Evolutionary conservation across 2,329 filamentous ascomycete genomes (phyloP).

Genomic region (Alternaria arborescens): DNA sequence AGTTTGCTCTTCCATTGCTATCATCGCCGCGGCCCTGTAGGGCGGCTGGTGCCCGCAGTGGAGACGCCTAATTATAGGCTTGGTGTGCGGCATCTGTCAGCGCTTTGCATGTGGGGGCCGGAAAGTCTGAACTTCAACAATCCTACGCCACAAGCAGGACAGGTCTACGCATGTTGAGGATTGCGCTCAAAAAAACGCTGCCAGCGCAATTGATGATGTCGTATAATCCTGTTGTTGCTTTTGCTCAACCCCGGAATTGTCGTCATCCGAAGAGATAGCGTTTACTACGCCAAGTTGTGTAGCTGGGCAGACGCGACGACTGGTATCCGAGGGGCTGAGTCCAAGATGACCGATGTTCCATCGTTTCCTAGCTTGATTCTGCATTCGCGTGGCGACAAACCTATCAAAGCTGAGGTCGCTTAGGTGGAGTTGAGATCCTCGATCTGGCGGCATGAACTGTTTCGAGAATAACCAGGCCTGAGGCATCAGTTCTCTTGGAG

Average conservation of each 20-base stretch:
- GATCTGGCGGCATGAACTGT: conserved; percentile 1
- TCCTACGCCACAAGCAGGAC: neutral
- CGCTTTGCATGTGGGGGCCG: conserved; percentile 15
- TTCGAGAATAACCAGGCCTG: conserved; percentile 8
- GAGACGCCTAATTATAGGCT: conserved; percentile 25
- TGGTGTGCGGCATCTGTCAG: conserved; percentile 16
- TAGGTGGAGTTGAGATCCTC: neutral
- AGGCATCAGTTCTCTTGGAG: conserved; percentile 2
- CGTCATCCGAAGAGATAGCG: conserved; percentile 5
- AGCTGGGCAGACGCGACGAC: conserved; percentile 4
- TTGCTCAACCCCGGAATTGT: conserved; percentile 1
- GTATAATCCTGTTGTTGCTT: neutral
- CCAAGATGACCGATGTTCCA: neutral
- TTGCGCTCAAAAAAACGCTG: neutral
- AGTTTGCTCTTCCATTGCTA: neutral
- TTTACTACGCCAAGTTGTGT: conserved; percentile 9
- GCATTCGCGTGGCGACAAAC: neutral
- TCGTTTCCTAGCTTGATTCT: neutral
- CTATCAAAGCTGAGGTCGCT: neutral
- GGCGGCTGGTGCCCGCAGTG: conserved; percentile 17
- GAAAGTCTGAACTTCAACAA: conserved; percentile 5
- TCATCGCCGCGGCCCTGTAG: neutral
- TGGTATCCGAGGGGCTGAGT: conserved; percentile 7
- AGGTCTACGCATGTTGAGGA: neutral
- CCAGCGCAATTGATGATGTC: neutral